Percentiles rank a stretch among this genome's conserved stretches.
Conservation (phyloP, 2,329 filamentous ascomycete genomes). For the Pleurostoma richardsiae region DNA sequence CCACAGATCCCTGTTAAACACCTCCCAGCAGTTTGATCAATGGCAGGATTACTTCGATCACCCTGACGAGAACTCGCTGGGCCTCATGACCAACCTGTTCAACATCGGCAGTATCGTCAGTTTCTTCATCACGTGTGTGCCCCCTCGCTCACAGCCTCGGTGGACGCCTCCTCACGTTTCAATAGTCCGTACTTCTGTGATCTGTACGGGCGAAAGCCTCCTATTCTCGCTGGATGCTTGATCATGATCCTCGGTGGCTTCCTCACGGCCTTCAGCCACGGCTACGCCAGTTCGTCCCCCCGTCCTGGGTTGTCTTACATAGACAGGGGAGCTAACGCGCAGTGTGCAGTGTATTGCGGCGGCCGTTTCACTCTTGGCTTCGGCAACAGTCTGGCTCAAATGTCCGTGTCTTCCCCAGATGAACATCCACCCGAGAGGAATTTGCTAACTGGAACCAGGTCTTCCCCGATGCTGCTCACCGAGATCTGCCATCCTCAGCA, state of each 20-base stretch:
- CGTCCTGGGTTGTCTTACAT: too few species aligned
- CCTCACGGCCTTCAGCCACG: slow-evolving; percentile 34
- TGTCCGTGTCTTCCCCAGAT: slow-evolving; percentile 27
- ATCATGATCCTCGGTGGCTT: slow-evolving; percentile 40
- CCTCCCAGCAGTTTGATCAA: slow-evolving; percentile 49
- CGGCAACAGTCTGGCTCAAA: slow-evolving; percentile 60
- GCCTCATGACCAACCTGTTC: slow-evolving; percentile 47
- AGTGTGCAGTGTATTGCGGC: slow-evolving; percentile 46
- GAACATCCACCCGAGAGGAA: too few species aligned
- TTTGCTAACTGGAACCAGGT: too few species aligned
- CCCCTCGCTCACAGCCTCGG: slow-evolving; percentile 13
- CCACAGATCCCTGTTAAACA: slow-evolving; percentile 43
- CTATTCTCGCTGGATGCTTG: slow-evolving; percentile 36
- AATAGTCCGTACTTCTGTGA: slow-evolving; percentile 36
- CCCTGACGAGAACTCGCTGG: slow-evolving; percentile 35
- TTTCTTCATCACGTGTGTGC: slow-evolving; percentile 28
- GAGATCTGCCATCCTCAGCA: slow-evolving; percentile 67
- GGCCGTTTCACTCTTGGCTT: slow-evolving; percentile 63
- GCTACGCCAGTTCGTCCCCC: slow-evolving; percentile 32
- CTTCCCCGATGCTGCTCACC: slow-evolving; percentile 56
- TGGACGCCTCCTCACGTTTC: not conserved
- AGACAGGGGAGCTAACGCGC: slow-evolving; percentile 1
- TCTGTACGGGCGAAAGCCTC: slow-evolving; percentile 32
- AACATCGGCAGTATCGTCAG: slow-evolving; percentile 43
- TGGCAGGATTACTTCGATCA: slow-evolving; percentile 48